Conservation (phyloP, 768 basidiomycete species). For the Lentinula edodes region DNA sequence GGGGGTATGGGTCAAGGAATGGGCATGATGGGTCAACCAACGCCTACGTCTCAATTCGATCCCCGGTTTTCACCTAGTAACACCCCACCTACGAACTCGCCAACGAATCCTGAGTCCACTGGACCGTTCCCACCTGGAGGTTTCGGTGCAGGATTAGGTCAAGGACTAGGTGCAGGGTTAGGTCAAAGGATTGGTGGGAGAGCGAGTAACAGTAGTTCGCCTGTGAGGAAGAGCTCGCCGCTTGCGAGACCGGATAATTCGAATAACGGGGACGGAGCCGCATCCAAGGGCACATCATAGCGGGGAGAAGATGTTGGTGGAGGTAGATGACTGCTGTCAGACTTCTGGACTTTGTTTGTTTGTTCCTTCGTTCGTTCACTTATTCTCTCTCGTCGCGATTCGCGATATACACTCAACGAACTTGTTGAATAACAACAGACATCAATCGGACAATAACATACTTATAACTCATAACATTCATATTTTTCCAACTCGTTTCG, state of each 20-base stretch:
- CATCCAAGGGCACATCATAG: too few relatives aligned
- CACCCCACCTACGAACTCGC: not conserved
- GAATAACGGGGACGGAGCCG: not conserved
- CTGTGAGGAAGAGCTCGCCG: constrained; percentile 51
- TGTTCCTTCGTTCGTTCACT: too few relatives aligned
- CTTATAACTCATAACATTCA: too few relatives aligned
- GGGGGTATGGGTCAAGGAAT: not conserved
- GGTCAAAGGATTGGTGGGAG: not conserved
- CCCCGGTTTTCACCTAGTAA: constrained; percentile 43
- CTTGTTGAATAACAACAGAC: too few relatives aligned
- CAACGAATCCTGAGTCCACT: too few relatives aligned
- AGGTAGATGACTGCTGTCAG: not conserved
- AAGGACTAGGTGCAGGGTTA: constrained; percentile 22
- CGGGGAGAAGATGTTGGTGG: not conserved
- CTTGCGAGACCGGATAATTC: constrained; percentile 23
- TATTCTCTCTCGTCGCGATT: too few relatives aligned
- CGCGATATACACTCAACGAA: too few relatives aligned
- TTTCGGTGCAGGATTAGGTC: constrained; percentile 26
- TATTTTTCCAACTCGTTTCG: too few relatives aligned
- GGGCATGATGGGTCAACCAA: constrained; percentile 50
- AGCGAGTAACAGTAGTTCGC: constrained; percentile 34
- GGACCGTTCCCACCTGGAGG: constrained; percentile 29
- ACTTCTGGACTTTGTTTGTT: too few relatives aligned
- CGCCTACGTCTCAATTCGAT: constrained; percentile 58
- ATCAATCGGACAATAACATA: too few relatives aligned